Base-by-base conservation (phyloP, 169 alveolate genomes). In the Eimeria maxima region DNA sequence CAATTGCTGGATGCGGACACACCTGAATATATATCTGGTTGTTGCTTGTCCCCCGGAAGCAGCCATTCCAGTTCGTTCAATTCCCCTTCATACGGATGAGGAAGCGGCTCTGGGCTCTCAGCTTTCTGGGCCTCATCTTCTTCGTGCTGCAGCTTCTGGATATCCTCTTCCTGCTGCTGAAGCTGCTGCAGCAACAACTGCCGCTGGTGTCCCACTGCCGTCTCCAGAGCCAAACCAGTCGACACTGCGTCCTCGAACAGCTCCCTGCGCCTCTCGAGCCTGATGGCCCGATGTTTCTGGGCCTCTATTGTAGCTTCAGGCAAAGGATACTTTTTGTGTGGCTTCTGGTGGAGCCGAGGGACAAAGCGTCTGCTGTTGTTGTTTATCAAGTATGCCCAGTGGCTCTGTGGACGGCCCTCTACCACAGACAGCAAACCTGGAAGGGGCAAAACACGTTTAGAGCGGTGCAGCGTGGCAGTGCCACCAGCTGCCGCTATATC, bases 321-420 rank as follows among this genome's bases (percentile, higher is more conserved):
- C 57, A 97, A 71, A 18, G 98, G 98, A 45, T 44, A 83, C 11
- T 63, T 74, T 42, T 97, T 96, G 94, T 97, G 95, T 20, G 97
- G 98, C 93, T 97, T 98, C n/a, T 83, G 87, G 3, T 81, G 86
- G 11, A 98, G 88, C 74, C 97, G 94, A 18, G 99, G 99, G 38
- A 98, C 96, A 76, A 98, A 98, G 3, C 97, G 97, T 78, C 92
- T 57, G 57, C 97, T 95, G 96, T 97, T 94, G 96, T 98, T 98
- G 96, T 98, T 98, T 44, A 98, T 97, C 81, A 95, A 73, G 83
- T 53, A 94, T 88, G 95, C 93, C 99, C 98, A 97, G 73, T 38
- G 89, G 84, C 81, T 65, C 95, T 98, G 97, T 18, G 97, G 97
- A 4, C 92, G 96, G 78, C 84, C 84, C 60, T 71, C 80, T 33